Evolutionary conservation across 805 yeast species (phyloP).

Genomic region (Spathaspora passalidarum): DNA sequence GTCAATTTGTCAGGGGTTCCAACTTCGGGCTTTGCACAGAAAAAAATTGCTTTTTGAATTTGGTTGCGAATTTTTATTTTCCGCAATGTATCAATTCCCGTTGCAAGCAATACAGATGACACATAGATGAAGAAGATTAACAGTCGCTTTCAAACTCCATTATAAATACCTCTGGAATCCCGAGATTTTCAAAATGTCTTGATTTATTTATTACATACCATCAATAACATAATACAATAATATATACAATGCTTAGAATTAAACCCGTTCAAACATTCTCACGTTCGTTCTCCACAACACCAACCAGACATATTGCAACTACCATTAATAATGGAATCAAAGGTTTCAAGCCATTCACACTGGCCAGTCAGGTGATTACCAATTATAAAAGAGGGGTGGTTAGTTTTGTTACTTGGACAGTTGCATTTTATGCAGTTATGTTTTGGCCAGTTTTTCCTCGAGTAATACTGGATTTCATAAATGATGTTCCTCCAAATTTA

Average conservation of each 20-base stretch:
- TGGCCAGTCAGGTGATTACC: background rate
- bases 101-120: no score
- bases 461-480: background rate
- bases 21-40: background rate
- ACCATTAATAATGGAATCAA: background rate
- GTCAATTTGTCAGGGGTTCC: background rate
- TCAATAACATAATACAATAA: background rate
- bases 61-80: background rate
- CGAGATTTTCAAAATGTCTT: background rate
- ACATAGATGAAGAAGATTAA: background rate
- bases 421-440: background rate
- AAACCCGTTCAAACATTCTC: constrained; percentile 2
- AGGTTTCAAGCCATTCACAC: constrained; percentile 3
- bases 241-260: constrained; percentile 3
- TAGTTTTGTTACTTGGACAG: constrained; percentile 1
- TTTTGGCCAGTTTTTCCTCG: background rate
- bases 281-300: constrained; percentile 4
- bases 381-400: background rate
- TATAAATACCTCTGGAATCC: background rate
- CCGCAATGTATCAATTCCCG: background rate
- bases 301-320: background rate
- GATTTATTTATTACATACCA: background rate
- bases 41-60: background rate
- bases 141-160: background rate
- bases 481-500: background rate